Percentiles rank a stretch among this genome's conserved stretches.
These are phyloP conservation scores for Echeveria elegans DNA, from an alignment of 164 flowering plant species.

Conservation along the genomic window DNA sequence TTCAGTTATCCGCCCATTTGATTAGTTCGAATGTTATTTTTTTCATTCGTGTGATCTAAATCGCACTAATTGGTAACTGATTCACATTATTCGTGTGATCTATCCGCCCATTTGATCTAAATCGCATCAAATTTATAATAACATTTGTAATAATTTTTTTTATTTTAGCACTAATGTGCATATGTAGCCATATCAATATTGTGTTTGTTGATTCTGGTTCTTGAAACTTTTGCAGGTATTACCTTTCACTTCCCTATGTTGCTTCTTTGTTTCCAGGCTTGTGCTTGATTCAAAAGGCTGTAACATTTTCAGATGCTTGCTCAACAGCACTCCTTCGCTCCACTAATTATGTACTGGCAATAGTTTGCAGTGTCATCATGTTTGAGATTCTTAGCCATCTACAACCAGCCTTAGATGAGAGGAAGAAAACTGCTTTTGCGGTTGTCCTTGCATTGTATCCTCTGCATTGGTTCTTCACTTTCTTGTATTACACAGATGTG, in stretches of 20 bases:
- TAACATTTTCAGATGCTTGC: constrained; percentile 50
- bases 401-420: constrained; percentile 50
- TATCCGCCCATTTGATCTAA: no score
- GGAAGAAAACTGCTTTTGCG: constrained; percentile 52
- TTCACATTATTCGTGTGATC: no score
- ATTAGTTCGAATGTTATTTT: no score
- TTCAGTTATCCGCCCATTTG: no score
- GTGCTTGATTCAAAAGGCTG: constrained; percentile 17
- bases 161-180: no score
- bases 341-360: constrained; percentile 52
- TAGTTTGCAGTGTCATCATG: constrained; percentile 56
- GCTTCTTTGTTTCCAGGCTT: constrained; percentile 81
- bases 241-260: constrained; percentile 78
- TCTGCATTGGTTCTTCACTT: constrained; percentile 91
- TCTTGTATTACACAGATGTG: constrained; percentile 88
- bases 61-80: no score
- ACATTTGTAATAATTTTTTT: no score
- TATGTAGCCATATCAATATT: background rate
- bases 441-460: constrained; percentile 67
- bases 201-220: constrained; percentile 14
- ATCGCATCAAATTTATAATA: no score
- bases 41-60: no score
- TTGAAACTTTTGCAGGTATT: constrained; percentile 72
- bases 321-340: constrained; percentile 65
- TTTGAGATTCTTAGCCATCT: constrained; percentile 52